Evolutionary conservation across 768 basidiomycete species (phyloP).

Genomic region (Tricholomella constricta): DNA sequence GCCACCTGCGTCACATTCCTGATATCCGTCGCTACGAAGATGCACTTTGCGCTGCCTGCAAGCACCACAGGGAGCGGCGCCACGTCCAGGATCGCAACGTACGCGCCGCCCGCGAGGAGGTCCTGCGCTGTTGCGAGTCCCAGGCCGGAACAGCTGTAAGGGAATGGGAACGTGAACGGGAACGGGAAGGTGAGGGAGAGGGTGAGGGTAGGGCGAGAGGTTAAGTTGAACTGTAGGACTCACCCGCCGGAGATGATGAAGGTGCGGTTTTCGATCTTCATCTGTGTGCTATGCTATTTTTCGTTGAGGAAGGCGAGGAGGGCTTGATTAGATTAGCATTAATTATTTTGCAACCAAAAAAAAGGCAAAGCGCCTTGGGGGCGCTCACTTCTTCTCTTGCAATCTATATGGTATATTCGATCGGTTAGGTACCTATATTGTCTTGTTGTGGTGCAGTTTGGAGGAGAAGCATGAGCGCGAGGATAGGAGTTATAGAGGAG

Average conservation of each 20-base stretch:
- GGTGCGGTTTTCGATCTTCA: slow-evolving; percentile 55
- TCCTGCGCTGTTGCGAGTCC: slow-evolving; percentile 53
- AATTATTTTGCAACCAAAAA: too few species aligned
- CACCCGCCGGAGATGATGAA: slow-evolving; percentile 62
- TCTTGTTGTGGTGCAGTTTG: too few species aligned
- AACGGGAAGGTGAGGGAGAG: too few species aligned
- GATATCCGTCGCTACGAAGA: slow-evolving; percentile 46
- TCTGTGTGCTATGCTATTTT: slow-evolving; percentile 15
- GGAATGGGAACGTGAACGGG: too few species aligned
- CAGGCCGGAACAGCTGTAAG: slow-evolving; percentile 56
- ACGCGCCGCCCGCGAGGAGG: slow-evolving; percentile 45
- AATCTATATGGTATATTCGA: too few species aligned
- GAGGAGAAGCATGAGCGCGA: too few species aligned
- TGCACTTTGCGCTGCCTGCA: slow-evolving; percentile 28
- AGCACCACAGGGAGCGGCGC: slow-evolving; percentile 34
- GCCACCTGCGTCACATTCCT: slow-evolving; percentile 37
- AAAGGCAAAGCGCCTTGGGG: too few species aligned
- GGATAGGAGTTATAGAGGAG: too few species aligned
- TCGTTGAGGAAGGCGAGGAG: not conserved
- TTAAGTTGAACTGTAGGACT: slow-evolving; percentile 12
- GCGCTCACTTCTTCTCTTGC: too few species aligned
- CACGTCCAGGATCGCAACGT: slow-evolving; percentile 55
- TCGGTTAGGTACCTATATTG: too few species aligned
- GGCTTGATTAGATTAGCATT: not conserved
- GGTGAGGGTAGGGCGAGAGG: not conserved